These are phyloP conservation scores for Fagopyrum esculentum DNA, from an alignment of 148 eudicot species.

Conservation along the genomic window DNA sequence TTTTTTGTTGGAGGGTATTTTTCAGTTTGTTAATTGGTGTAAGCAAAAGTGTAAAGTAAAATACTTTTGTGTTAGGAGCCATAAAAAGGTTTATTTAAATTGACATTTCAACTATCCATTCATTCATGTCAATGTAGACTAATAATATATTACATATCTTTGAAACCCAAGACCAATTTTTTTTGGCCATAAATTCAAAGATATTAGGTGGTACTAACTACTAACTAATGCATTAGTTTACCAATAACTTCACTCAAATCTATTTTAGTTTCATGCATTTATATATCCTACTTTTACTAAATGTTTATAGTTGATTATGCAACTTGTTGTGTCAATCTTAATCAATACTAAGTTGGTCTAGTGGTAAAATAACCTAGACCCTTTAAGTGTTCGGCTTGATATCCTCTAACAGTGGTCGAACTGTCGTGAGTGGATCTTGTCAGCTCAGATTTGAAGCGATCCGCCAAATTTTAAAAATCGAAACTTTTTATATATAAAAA, in stretches of 20 bases:
- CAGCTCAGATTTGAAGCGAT: too few species aligned
- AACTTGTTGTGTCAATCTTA: neutral
- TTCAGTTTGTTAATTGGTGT: neutral
- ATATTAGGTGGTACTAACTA: neutral
- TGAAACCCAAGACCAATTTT: neutral
- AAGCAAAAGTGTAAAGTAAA: neutral
- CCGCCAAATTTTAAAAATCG: too few species aligned
- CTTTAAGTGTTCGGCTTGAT: too few species aligned
- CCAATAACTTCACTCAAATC: neutral
- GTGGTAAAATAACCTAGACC: too few species aligned
- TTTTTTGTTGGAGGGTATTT: neutral
- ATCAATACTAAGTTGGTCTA: too few species aligned
- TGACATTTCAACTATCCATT: neutral
- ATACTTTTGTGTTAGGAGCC: neutral
- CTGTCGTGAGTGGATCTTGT: too few species aligned
- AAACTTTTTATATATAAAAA: too few species aligned
- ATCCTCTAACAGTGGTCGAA: too few species aligned
- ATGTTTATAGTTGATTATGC: neutral
- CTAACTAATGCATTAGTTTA: neutral
- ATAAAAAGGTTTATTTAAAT: neutral
- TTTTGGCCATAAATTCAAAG: slow-evolving; percentile 9
- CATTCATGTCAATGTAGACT: neutral
- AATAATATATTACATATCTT: neutral
- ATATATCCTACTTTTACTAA: neutral
- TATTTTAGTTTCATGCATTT: neutral